These are phyloP conservation scores for Magnolia sinica DNA, from an alignment of 164 flowering plant genomes.

Conservation along the genomic window DNA sequence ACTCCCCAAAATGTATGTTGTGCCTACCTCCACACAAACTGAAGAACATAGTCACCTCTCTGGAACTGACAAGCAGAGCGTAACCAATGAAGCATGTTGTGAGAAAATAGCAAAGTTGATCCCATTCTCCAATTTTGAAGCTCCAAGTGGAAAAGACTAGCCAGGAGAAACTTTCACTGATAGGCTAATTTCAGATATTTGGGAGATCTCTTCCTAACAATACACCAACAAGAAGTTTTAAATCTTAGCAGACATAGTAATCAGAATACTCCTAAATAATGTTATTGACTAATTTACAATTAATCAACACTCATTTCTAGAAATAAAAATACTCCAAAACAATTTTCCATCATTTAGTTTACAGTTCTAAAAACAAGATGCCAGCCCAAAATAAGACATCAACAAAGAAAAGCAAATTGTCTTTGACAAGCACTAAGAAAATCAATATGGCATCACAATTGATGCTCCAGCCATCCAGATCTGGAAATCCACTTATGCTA, in stretches of 20 bases:
- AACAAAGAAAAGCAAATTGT: background rate
- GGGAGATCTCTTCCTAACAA: constrained; percentile 43
- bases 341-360: background rate
- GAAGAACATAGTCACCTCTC: too few relatives aligned
- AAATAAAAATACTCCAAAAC: background rate
- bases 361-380: background rate
- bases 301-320: too few relatives aligned
- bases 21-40: too few relatives aligned
- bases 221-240: background rate
- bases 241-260: constrained; percentile 1
- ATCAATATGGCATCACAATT: background rate
- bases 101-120: too few relatives aligned
- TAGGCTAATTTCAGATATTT: constrained; percentile 27
- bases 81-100: too few relatives aligned
- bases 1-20: too few relatives aligned
- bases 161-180: background rate
- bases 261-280: background rate
- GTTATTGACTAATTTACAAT: background rate
- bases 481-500: too few relatives aligned
- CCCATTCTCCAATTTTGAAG: too few relatives aligned
- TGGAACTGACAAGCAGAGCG: too few relatives aligned
- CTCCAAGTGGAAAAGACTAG: too few relatives aligned
- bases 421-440: background rate
- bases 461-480: too few relatives aligned
- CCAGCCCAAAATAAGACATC: background rate